A percentile compares a stretch with the other conserved stretches of the same genome.
phyloP scores from a whole-genome alignment of 441 rosid species.

The Macaranga tanarius region DNA sequence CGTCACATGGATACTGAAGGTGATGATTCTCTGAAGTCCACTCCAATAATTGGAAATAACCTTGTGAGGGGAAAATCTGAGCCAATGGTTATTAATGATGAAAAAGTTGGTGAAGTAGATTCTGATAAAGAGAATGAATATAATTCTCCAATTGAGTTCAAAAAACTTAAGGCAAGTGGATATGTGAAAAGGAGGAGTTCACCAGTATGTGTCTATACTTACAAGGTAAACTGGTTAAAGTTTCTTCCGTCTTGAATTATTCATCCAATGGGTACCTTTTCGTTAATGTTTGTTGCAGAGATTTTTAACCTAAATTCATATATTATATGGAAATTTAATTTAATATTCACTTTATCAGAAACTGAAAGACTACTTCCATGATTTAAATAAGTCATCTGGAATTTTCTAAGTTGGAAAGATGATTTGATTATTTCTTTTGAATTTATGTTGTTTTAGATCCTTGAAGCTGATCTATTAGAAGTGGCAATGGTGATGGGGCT shows the following conservation, averaged over 20 bases:
- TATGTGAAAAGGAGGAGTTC: conserved; percentile 43
- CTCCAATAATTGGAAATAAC: conserved; percentile 33
- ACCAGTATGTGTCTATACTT: conserved; percentile 64
- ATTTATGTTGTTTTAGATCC: conserved; percentile 46
- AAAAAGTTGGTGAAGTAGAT: conserved; percentile 35
- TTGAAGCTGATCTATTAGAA: conserved; percentile 80
- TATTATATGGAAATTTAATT: neutral
- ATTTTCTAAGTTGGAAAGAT: neutral
- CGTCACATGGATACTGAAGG: conserved; percentile 59
- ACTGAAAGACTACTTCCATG: neutral
- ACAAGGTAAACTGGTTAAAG: conserved; percentile 50
- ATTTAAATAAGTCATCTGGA: neutral
- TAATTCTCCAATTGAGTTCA: conserved; percentile 32
- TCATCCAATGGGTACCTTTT: neutral
- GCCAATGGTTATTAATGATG: conserved; percentile 27
- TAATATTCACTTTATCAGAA: neutral
- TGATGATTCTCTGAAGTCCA: conserved; percentile 41
- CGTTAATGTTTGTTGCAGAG: neutral
- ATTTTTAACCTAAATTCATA: neutral
- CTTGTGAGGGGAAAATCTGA: conserved; percentile 46
- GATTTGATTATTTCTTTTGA: conserved; percentile 17
- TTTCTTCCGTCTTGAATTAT: conserved; percentile 7
- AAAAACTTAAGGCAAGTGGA: conserved; percentile 33
- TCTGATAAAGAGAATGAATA: conserved; percentile 60
- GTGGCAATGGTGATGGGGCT: conserved; percentile 90